Evolutionary conservation across 73 alveolate genomes (phyloP), one percentile per base, ranked within the genome.

Genomic region (Urostyla sp.): DNA sequence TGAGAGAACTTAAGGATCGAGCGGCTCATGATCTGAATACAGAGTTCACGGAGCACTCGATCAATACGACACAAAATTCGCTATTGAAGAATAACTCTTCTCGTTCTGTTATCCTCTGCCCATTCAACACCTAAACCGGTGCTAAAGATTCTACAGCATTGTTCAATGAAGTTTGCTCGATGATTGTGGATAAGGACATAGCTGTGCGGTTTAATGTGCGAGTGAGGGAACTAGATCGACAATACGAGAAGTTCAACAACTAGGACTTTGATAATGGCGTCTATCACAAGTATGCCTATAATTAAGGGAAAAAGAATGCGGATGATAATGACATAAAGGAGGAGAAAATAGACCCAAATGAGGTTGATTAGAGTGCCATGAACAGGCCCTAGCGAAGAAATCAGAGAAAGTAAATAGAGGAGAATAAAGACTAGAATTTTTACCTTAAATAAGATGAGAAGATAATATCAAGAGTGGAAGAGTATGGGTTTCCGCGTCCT

Each of bases 201-300:
- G 74, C 82, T 21, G 82, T 93, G 36, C 80, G 90, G 59, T 90
- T 93, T 63, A 58, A 76, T 44, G 92, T 91, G 18, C 74, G 90
- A 72, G 94, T 87, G 13, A 90, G 92, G 61, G 98, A 93, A 28
- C 81, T 88, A 50, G 91, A 93, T 82, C 92, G 96, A 60, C 60
- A 87, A 75, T 93, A 93, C 78, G 98, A 93, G 81, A 77, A 78
- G 67, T 75, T 85, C 79, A 93, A 93, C 80, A 93, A 93, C 75
- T 81, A 85, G 51, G 98, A 93, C 72, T 80, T 90, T 16, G 98
- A 93, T 75, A 93, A 93, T 69, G 98, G 98, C 0, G 95, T 93
- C 13, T 84, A 75, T 28, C 84, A 84, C 59, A 84, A 84, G 58
- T 83, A 52, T 27, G 87, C 75, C n/a, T 58, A 67, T 43, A 75